These are phyloP conservation scores for Fusarium keratoplasticum DNA, from an alignment of 2,329 filamentous ascomycete genomes.

Conservation along the genomic window DNA sequence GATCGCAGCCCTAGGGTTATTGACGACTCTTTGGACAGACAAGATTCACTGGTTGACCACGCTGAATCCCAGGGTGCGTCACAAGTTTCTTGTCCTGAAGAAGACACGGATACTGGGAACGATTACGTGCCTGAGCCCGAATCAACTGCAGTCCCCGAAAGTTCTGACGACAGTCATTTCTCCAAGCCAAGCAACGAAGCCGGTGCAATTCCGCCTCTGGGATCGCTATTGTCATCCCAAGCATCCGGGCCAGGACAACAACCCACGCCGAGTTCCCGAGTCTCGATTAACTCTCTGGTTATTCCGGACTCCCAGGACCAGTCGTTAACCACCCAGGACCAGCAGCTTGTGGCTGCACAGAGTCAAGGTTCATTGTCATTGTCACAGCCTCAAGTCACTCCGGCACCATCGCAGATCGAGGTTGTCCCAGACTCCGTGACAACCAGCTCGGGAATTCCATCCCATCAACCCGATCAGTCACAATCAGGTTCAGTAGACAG, in stretches of 20 bases:
- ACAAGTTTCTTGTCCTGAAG: background rate
- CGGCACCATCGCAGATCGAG: conserved; percentile 16
- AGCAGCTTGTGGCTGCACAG: background rate
- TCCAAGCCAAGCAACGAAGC: background rate
- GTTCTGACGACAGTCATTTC: background rate
- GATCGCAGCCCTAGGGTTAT: background rate
- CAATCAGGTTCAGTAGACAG: background rate
- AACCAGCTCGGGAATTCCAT: conserved; percentile 39
- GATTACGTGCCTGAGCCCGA: background rate
- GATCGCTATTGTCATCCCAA: background rate
- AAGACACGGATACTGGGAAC: background rate
- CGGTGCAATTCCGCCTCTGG: background rate
- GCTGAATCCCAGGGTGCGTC: background rate
- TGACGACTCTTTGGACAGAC: background rate
- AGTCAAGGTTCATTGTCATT: background rate
- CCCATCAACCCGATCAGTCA: conserved; percentile 41
- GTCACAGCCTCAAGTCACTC: conserved; percentile 1
- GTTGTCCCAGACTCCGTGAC: conserved; percentile 23
- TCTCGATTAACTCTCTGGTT: conserved; percentile 9
- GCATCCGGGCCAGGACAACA: background rate
- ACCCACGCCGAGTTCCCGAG: conserved; percentile 3
- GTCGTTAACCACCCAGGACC: conserved; percentile 20
- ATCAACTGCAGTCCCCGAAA: background rate
- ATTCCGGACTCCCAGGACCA: conserved; percentile 40
- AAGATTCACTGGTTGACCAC: background rate